Evolutionary conservation across 352 stramenopile species (phyloP), one percentile per base, ranked within the genome.

Genomic region (Phytophthora melonis): DNA sequence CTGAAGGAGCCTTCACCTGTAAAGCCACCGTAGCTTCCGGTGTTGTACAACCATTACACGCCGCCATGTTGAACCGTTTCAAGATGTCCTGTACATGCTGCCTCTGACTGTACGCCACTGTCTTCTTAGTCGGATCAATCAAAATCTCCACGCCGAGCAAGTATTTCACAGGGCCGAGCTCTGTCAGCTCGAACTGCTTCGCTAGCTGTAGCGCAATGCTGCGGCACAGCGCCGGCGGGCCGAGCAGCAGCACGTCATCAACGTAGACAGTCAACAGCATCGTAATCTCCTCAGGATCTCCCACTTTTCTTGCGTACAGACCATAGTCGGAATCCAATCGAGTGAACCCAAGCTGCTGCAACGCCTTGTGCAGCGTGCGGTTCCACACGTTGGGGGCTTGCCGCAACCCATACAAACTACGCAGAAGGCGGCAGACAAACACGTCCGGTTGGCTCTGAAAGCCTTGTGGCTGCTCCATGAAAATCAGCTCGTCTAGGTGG

Each of bases 321-420:
- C 60, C 60, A 30, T 74, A 50, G 55, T 74, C 59, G 5, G 39
- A 65, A 9, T 70, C 54, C 5, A 70, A 21, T 3, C 59, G 55
- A 14, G 13, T 8, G 34, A 74, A 62, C 9, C 55, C 59, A 5
- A 70, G 53, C 13, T 10, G 34, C 19, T 58, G 16, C 27, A 69
- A 32, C 16, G 25, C 25, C 18, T 10, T 49, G 41, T 68, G 58
- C 6, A 74, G 45, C 14, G 68, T 70, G 3, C 55, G 5, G 36
- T 74, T 74, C 60, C 53, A 74, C 5, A 74, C 30, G 3, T 61
- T 60, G 3, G 67, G n/a, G 5, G 59, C 60, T 41, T 74, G 59
- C 3, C 30, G 14, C 21, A 74, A 49, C 2, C 54, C 59, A 19
- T 74, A 70, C 36, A 66, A n/a, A 49, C 59, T 66, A 6, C 49